phyloP scores from a whole-genome alignment of 1,284 basidiomycete species.

The Fomitopsis pinicola region DNA sequence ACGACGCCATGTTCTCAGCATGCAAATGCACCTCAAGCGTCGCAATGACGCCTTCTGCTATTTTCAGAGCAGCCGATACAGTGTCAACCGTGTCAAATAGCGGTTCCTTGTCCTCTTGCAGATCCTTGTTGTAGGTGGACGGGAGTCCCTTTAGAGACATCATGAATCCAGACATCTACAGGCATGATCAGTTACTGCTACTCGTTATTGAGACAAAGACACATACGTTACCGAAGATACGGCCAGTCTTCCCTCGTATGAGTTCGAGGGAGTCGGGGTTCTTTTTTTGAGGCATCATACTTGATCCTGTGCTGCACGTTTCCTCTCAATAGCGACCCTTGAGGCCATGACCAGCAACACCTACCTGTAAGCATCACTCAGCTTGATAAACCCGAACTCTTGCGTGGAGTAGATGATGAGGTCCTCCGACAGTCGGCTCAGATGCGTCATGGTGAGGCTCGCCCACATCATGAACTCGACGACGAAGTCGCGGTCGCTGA shows the following conservation, averaged over 20 bases:
- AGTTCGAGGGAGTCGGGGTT: conserved; percentile 97
- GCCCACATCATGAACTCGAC: conserved; percentile 98
- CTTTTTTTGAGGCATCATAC: conserved; percentile 99
- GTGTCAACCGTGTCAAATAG: conserved; percentile 94
- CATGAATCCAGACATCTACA: conserved; percentile 94
- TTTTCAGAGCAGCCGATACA: conserved; percentile 84
- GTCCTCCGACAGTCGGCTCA: conserved; percentile 94
- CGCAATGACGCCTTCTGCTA: conserved; percentile 91
- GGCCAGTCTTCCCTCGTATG: conserved; percentile 91
- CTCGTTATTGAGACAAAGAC: background rate
- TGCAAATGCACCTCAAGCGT: conserved; percentile 66
- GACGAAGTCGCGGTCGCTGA: conserved; percentile 96
- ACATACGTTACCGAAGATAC: conserved; percentile 86
- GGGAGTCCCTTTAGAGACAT: conserved; percentile 98
- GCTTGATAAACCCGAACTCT: conserved; percentile 92
- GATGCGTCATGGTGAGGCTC: conserved; percentile 88
- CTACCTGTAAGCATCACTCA: conserved; percentile 95
- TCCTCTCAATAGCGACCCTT: background rate
- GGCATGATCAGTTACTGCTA: conserved; percentile 3
- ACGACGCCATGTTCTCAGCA: conserved; percentile 2
- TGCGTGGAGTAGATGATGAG: conserved; percentile 95
- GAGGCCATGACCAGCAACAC: conserved; percentile 7
- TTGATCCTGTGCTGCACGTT: conserved; percentile 82
- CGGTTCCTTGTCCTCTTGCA: conserved; percentile 99
- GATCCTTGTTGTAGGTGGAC: conserved; percentile 98